Evolutionary conservation across 2,329 filamentous ascomycete genomes (phyloP), one percentile per base, ranked within the genome.

Genomic region (Ophiocordyceps robertsii): DNA sequence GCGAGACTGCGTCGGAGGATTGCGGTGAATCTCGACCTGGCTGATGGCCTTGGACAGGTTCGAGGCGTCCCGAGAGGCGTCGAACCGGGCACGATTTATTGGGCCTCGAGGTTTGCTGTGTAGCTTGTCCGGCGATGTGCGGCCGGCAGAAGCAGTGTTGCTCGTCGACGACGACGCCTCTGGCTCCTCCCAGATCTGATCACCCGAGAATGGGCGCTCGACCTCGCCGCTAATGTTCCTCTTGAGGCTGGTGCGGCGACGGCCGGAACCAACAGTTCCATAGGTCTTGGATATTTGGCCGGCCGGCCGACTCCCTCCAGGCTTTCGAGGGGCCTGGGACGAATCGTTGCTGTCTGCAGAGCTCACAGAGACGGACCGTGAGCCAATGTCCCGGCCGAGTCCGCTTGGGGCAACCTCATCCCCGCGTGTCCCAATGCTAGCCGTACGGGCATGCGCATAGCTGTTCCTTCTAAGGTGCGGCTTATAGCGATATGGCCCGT

Each of bases 101-200:
- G 60, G 53, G 38, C 57, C 61, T 29, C 47, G 51, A 53, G 63
- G 51, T 58, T 59, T 53, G 44, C 43, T 54, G 50, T 50, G 52
- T 40, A 62, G 51, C 39, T 56, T 60, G 35, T 56, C 51, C 6
- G 57, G 57, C 9, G 58, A 59, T 14, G 51, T 46, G 53, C 64
- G 54, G 40, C 56, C 56, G 43, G 52, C 37, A 11, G 40, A 30
- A 21, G 35, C 37, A 12, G 32, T 36, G 5, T 32, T 37, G 30
- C 30, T 50, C 37, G 43, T 35, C 12, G 46, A 39, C 13, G 46
- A 40, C 13, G 49, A 48, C 14, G 58, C 68, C 53, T 84, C 77
- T 1, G 86, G 84, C 57, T 95, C 90, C 59, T 95, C 89, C 70
- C 87, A 95, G 46, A 95, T 89, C 55, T 85, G 80, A 56, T 88